Conservation (phyloP, 2,329 filamentous ascomycete species). For the Aspergillus hortae region DNA sequence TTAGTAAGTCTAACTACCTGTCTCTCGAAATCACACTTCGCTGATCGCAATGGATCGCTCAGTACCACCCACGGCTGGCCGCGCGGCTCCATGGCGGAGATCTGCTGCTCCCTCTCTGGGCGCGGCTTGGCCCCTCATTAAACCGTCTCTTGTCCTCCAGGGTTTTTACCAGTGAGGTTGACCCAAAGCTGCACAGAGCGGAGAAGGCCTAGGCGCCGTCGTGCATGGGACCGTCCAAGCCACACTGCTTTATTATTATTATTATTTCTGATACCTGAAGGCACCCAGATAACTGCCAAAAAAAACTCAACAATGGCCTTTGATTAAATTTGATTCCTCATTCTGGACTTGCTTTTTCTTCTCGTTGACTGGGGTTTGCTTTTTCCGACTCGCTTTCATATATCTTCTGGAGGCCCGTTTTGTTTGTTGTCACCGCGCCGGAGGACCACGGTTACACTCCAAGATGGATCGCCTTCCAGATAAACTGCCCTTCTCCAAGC, state of each 20-base stretch:
- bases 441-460: slow-evolving; percentile 4
- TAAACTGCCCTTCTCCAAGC: slow-evolving; percentile 54
- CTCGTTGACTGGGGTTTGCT: not conserved
- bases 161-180: not conserved
- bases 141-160: not conserved
- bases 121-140: too few species aligned
- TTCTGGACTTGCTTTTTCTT: not conserved
- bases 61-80: too few species aligned
- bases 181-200: not conserved
- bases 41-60: too few species aligned
- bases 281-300: not conserved
- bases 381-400: not conserved
- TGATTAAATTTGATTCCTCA: not conserved
- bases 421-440: slow-evolving; percentile 4
- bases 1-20: too few species aligned
- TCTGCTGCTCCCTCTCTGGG: too few species aligned
- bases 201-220: not conserved
- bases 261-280: slow-evolving; percentile 1
- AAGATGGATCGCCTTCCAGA: slow-evolving; percentile 29
- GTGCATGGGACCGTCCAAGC: not conserved
- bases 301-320: too few species aligned
- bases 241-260: not conserved
- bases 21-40: too few species aligned
- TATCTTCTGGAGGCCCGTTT: not conserved
- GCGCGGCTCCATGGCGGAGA: too few species aligned